These are phyloP conservation scores for Xylaria longipes DNA, from an alignment of 495 filamentous ascomycete species.

Conservation along the genomic window DNA sequence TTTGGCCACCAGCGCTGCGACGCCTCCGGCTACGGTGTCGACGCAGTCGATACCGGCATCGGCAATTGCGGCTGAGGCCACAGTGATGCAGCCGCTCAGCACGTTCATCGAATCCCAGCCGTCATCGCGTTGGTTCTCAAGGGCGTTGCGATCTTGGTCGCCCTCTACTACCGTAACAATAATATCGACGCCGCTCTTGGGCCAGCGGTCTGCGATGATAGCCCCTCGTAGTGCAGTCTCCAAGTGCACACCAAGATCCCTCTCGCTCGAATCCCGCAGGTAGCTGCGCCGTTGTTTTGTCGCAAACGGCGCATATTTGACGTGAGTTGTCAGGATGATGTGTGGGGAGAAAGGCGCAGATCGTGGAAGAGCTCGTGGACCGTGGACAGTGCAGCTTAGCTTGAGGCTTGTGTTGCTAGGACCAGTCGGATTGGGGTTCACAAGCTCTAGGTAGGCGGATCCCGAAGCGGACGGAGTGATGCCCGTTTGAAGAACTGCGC, in stretches of 20 bases:
- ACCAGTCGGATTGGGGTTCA: slow-evolving; percentile 59
- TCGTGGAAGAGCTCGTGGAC: slow-evolving; percentile 86
- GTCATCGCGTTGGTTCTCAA: slow-evolving; percentile 61
- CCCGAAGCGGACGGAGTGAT: slow-evolving; percentile 92
- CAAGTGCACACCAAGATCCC: slow-evolving; percentile 88
- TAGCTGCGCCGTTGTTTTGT: slow-evolving; percentile 81
- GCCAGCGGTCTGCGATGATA: slow-evolving; percentile 92
- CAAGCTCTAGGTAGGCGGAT: slow-evolving; percentile 91
- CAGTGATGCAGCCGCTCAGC: slow-evolving; percentile 89
- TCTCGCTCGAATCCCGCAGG: slow-evolving; percentile 82
- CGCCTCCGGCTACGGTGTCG: slow-evolving; percentile 86
- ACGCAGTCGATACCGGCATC: slow-evolving; percentile 97
- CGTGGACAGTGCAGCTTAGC: slow-evolving; percentile 89
- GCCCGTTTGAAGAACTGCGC: slow-evolving; percentile 83
- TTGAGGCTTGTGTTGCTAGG: slow-evolving; percentile 72
- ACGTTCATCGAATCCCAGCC: slow-evolving; percentile 82
- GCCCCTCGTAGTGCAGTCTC: slow-evolving; percentile 89
- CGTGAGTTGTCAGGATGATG: slow-evolving; percentile 85
- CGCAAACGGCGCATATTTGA: slow-evolving; percentile 97
- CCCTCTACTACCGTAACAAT: slow-evolving; percentile 92
- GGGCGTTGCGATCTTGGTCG: slow-evolving; percentile 63
- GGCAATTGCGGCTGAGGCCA: slow-evolving; percentile 90
- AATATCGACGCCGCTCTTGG: slow-evolving; percentile 93
- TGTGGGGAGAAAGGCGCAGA: slow-evolving; percentile 89
- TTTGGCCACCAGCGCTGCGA: slow-evolving; percentile 75